Evolutionary conservation across 2,329 filamentous ascomycete genomes (phyloP), one percentile per base, ranked within the genome.

Genomic region (Aspergillus niger): DNA sequence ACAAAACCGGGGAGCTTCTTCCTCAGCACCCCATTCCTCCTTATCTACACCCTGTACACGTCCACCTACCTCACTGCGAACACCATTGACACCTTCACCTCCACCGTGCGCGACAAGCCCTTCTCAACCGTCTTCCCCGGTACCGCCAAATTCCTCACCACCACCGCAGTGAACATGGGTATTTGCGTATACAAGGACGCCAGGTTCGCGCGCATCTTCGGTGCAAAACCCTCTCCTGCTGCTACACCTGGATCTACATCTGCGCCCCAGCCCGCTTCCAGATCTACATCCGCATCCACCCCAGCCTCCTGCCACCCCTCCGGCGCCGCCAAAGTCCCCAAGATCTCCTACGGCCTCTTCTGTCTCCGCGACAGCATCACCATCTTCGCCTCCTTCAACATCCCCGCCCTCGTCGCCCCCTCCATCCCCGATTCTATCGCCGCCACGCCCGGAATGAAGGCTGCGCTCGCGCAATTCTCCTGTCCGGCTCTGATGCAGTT

Each of bases 51-150:
- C 56, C 82, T 96, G 47, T 98, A 97, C 82, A 91, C 88, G 63
- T 89, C 91, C 66, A 98, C 94, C 61, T 97, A 97, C 80, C 80
- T 95, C 11, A 92, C 91, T 1, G 93, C 94, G 65, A 97, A 97
- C 80, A 79, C 85, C 11, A 86, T 97, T 73, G 94, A 98, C 79
- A 97, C 94, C 0, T 76, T 86, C n/a, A 72, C 87, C 48, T 89
- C 91, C 5, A 92, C 90, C 1, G 67, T 87, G 13, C 76, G 80
- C 52, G 79, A 85, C 70, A 77, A 80, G 15, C 80, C 87, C 36
- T 85, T 90, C 6, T 79, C 69, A 8, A 70, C 70, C 67, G 88
- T 91, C 30, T 93, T 91, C 0, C 83, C 90, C 8, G 92, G 92
- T 58, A 84, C 88, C 0, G 77, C 85, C 63, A 97, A 97, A 74